These are phyloP conservation scores for Euphorbia pulcherrima DNA, from an alignment of 345 rosid genomes.

Conservation along the genomic window DNA sequence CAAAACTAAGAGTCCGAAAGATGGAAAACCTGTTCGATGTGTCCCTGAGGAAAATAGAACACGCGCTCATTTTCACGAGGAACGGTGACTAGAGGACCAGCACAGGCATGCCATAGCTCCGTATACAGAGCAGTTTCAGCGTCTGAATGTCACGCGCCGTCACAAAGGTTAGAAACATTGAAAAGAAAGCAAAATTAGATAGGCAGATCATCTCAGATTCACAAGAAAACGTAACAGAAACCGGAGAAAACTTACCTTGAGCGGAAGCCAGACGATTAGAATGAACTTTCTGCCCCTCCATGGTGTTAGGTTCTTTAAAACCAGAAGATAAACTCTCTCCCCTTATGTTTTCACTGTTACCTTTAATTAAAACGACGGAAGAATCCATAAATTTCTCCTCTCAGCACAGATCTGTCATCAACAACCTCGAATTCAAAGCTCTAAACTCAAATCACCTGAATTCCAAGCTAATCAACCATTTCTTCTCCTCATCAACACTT, in stretches of 20 bases:
- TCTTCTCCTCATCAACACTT: not conserved
- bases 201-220: constrained; percentile 6
- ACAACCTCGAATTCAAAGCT: constrained; percentile 1
- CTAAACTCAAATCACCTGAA: not conserved
- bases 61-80: constrained; percentile 46
- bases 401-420: constrained; percentile 27
- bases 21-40: constrained; percentile 46
- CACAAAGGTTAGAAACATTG: not conserved
- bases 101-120: constrained; percentile 64
- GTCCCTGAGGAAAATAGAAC: constrained; percentile 59
- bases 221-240: not conserved
- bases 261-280: constrained; percentile 17
- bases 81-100: constrained; percentile 54
- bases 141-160: constrained; percentile 24
- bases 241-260: constrained; percentile 15
- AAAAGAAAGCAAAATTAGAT: not conserved
- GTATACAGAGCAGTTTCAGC: constrained; percentile 37
- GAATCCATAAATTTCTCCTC: constrained; percentile 18
- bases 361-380: constrained; percentile 21
- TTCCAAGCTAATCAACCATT: constrained; percentile 15
- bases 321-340: constrained; percentile 27
- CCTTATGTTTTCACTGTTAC: constrained; percentile 19
- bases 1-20: not conserved
- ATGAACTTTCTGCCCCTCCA: constrained; percentile 24
- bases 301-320: constrained; percentile 15